Conservation (phyloP, 441 rosid species). For the Dalechampia spathulata region DNA sequence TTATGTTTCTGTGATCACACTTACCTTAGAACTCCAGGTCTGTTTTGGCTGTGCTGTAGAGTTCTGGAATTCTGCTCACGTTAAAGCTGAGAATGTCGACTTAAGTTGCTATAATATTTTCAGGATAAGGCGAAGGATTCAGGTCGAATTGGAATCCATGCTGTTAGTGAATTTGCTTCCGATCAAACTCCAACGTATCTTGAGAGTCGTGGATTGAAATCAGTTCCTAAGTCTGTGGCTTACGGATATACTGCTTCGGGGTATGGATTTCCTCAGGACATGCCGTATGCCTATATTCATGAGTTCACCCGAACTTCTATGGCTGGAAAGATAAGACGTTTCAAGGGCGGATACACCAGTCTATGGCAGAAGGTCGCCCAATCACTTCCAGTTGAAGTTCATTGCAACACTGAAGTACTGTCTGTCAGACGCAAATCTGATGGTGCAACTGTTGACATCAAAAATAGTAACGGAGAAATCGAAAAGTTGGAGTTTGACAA, state of each 20-base stretch:
- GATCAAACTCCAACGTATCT: conserved; percentile 48
- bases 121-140: conserved; percentile 58
- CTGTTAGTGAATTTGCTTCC: conserved; percentile 56
- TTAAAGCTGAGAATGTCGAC: neutral
- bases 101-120: neutral
- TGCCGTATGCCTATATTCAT: conserved; percentile 69
- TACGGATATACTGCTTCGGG: conserved; percentile 81
- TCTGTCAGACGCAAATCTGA: conserved; percentile 30
- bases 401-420: conserved; percentile 38
- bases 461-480: conserved; percentile 27
- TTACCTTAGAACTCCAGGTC: conserved; percentile 66
- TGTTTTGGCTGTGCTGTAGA: conserved; percentile 2
- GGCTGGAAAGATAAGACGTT: conserved; percentile 67
- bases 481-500: conserved; percentile 47
- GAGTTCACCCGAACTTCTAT: conserved; percentile 70
- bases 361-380: conserved; percentile 49
- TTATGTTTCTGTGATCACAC: conserved; percentile 49
- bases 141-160: conserved; percentile 49
- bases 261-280: conserved; percentile 62
- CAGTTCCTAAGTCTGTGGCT: conserved; percentile 54
- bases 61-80: conserved; percentile 1
- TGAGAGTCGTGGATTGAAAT: conserved; percentile 35
- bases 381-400: conserved; percentile 39
- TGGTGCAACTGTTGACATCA: conserved; percentile 32
- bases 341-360: conserved; percentile 53